phyloP scores from a whole-genome alignment of 2,329 filamentous ascomycete genomes.

The Aureobasidium leucospermi region DNA sequence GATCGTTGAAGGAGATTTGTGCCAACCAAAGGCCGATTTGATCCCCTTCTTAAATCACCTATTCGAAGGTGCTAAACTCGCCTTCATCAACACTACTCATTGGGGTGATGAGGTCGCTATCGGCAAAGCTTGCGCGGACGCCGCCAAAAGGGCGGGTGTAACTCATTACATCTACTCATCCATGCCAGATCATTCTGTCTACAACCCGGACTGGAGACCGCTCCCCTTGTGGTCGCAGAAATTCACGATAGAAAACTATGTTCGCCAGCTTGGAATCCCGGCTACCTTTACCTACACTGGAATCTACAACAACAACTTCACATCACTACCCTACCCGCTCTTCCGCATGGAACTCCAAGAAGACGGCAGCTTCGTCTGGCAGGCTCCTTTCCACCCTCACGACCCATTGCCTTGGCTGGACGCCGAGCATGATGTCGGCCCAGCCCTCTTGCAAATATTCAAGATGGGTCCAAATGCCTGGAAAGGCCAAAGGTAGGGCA shows the following conservation, averaged over 20 bases:
- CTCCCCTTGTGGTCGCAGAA: constrained; percentile 89
- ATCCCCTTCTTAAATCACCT: constrained; percentile 24
- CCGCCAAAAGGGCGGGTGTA: constrained; percentile 74
- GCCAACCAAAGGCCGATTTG: constrained; percentile 23
- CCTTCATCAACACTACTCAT: constrained; percentile 97
- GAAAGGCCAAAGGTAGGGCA: constrained; percentile 60
- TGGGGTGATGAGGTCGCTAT: constrained; percentile 92
- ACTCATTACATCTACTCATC: constrained; percentile 94
- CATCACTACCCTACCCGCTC: constrained; percentile 80
- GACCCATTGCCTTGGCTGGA: constrained; percentile 90
- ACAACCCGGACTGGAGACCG: constrained; percentile 68
- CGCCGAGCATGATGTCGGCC: constrained; percentile 91
- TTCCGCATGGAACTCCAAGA: constrained; percentile 88
- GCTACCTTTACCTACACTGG: constrained; percentile 93
- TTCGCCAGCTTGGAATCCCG: constrained; percentile 72
- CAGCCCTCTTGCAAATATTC: constrained; percentile 86
- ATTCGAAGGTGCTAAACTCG: constrained; percentile 76
- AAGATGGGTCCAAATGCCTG: constrained; percentile 86
- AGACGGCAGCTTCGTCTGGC: constrained; percentile 85
- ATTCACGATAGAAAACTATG: constrained; percentile 85
- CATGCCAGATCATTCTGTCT: constrained; percentile 88
- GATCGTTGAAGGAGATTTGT: constrained; percentile 60
- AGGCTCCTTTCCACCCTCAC: constrained; percentile 86
- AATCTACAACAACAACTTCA: constrained; percentile 99
- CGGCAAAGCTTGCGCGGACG: constrained; percentile 80